Evolutionary conservation across 306 rosid genomes (phyloP), one percentile per base, ranked within the genome.

Genomic region (Vicia faba): DNA sequence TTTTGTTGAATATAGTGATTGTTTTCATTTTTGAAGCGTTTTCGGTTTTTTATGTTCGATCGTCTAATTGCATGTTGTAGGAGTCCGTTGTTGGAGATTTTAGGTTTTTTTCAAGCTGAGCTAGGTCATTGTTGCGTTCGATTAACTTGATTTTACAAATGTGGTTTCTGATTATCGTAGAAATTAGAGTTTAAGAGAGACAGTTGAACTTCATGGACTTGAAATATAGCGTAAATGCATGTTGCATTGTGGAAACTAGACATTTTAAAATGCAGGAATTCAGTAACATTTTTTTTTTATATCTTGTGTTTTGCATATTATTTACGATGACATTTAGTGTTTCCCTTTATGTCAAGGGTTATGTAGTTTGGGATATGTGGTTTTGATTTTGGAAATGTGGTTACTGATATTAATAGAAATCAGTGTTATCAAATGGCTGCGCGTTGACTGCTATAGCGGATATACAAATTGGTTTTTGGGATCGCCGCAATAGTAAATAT

Each of bases 1-100:
- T 8, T 76, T 69, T 54, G 16, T 48, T 5, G 19, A 69, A 44
- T 54, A 29, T 35, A 56, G 19, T 53, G 35, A 29, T 70, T 14
- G 5, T 56, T 66, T 75, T 66, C 38, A 7, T 5, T 33, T 25
- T 25, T 25, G 28, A 25, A 25, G 28, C 9, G 8, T 48, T 59
- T 58, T 48, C 5, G 10, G 7, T 46, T 49, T 51, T 9, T 51
- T 5, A 8, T 0, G 11, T 3, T 41, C 16, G 14, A 10, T 19
- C 64, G 65, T 20, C 1, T 11, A 20, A 51, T 20, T 51, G 58
- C 51, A 35, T 59, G 64, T 9, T 9, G 8, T 8, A 49, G 2
- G n/a, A 8, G 25, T 58, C 1, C 11, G 16, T 23, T 0, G 35
- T 31, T 14, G 5, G 28, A 8, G 40, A 57, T 14, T 57, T 29